A percentile compares a stretch with the other conserved stretches of the same genome.
Evolutionary conservation across 257 asterid genomes (phyloP).

Genomic region (Echites panduratus): DNA sequence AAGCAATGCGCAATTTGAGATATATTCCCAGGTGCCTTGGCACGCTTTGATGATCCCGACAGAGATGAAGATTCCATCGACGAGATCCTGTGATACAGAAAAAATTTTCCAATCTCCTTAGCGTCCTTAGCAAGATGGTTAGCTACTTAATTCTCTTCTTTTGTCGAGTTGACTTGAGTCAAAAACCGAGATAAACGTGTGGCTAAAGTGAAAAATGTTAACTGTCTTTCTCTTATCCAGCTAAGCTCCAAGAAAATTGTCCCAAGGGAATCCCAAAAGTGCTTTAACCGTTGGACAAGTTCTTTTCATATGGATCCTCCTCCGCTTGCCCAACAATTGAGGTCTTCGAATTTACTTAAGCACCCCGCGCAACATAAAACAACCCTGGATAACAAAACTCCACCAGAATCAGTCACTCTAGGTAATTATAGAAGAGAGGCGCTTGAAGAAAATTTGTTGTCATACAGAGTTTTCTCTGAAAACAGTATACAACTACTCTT

Average conservation of each 20-base stretch:
- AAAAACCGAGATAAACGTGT: constrained; percentile 9
- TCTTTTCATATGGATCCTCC: constrained; percentile 16
- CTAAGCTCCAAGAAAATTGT: not conserved
- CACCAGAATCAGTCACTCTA: constrained; percentile 3
- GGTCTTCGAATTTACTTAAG: constrained; percentile 5
- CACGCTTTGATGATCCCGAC: constrained; percentile 63
- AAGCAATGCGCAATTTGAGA: constrained; percentile 57
- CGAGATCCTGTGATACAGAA: constrained; percentile 3
- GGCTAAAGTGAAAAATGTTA: not conserved
- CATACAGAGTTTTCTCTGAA: not conserved
- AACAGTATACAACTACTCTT: not conserved
- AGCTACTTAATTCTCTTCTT: constrained; percentile 2
- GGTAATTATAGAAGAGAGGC: not conserved
- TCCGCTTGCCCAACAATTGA: constrained; percentile 13
- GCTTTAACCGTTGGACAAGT: constrained; percentile 8
- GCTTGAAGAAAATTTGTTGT: not conserved
- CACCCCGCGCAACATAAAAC: constrained; percentile 12
- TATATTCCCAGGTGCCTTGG: constrained; percentile 46
- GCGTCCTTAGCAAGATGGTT: not conserved
- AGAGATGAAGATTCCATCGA: constrained; percentile 58
- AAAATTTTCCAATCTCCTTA: constrained; percentile 3
- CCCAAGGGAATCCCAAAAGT: constrained; percentile 8
- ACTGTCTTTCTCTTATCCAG: no score
- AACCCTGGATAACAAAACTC: constrained; percentile 1
- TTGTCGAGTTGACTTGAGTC: constrained; percentile 16